Conservation (phyloP, 2,329 filamentous ascomycete species). For the Aspergillus flavus region DNA sequence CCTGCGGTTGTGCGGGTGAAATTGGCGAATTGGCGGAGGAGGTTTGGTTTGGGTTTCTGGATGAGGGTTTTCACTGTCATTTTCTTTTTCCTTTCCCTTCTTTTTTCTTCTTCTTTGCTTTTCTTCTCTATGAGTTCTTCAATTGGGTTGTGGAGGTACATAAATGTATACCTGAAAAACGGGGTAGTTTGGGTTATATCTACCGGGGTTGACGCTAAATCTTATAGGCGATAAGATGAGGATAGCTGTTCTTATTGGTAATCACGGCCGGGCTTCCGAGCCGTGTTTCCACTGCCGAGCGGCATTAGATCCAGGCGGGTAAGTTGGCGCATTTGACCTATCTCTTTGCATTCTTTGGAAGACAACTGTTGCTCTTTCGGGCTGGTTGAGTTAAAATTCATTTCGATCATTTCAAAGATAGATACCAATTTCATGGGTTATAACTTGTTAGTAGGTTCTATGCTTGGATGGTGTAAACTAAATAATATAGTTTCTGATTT, state of each 20-base stretch:
- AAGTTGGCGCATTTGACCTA: neutral
- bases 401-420: too few species aligned
- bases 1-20: constrained; percentile 32
- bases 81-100: neutral
- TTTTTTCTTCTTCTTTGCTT: neutral
- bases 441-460: too few species aligned
- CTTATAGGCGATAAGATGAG: neutral
- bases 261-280: neutral
- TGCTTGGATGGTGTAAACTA: too few species aligned
- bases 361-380: too few species aligned
- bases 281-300: neutral
- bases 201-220: neutral
- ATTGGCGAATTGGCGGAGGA: constrained; percentile 26
- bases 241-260: constrained; percentile 4
- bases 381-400: too few species aligned
- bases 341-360: too few species aligned
- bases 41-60: neutral
- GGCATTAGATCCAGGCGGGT: neutral
- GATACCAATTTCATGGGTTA: too few species aligned
- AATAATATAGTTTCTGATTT: too few species aligned
- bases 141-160: neutral
- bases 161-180: neutral
- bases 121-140: neutral
- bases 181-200: neutral
- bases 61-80: neutral